Evolutionary conservation across 2,329 filamentous ascomycete species (phyloP), one percentile per base, ranked within the genome.

Genomic region (Rasamsonia emersonii): DNA sequence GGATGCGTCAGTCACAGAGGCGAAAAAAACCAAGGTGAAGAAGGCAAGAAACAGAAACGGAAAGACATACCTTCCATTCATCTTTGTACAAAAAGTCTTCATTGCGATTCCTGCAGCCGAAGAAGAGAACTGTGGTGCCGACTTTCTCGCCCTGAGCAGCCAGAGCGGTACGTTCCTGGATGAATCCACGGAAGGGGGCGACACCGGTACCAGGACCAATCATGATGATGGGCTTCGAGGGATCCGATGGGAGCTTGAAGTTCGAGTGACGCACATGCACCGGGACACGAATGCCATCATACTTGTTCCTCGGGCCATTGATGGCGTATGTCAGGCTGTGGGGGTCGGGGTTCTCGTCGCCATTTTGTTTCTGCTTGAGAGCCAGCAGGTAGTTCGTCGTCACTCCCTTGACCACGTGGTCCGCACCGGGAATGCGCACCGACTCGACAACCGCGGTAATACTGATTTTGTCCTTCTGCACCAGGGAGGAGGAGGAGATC

Each of bases 231-330:
- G 91, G 91, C 64, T 93, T 93, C 29, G 82, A 77, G 3, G 91
- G 86, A 51, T 98, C 88, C 10, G 91, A 95, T 6, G 91, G 91
- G 18, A 98, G 76, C 69, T 96, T 96, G 76, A 98, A 98, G 69
- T 96, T 98, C 43, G 91, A 96, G 65, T 95, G 89, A 43, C 91
- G 85, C 38, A 98, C 79, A 55, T 98, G 91, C 9, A 98, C 85
- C 3, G 91, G 91, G 15, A 96, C 81, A 53, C 93, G 88, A 39
- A 95, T 80, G 39, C 89, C 89, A 50, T 94, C 85, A 61, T 96
- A 98, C 65, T 93, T 96, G 72, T 94, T 93, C 51, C 91, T 77
- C 10, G 91, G 91, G 9, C 91, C 91, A 29, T 64, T 80, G 46
- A 96, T 82, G 36, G 86, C 74, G 60, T 96, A 98, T 34, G 79